Evolutionary conservation across 345 rosid genomes (phyloP).

Genomic region (Eucalyptus brandiana): DNA sequence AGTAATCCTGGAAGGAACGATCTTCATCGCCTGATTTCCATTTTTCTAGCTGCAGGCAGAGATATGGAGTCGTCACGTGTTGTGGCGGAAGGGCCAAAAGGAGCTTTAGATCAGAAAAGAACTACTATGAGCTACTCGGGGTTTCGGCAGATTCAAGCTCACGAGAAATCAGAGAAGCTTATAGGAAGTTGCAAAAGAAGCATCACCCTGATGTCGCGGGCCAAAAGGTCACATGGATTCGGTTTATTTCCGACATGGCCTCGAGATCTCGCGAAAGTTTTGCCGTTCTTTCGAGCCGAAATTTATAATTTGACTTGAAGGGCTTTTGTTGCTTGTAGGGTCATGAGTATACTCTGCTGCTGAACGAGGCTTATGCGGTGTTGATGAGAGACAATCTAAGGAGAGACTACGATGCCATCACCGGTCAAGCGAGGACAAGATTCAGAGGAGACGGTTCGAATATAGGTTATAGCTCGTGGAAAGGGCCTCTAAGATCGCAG

Average conservation of each 20-base stretch:
- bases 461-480: conserved; percentile 40
- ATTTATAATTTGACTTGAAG: not conserved
- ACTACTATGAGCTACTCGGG: conserved; percentile 47
- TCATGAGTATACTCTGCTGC: conserved; percentile 27
- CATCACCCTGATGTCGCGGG: conserved; percentile 61
- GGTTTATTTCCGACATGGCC: not conserved
- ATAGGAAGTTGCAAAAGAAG: conserved; percentile 55
- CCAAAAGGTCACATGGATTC: conserved; percentile 16
- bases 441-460: not conserved
- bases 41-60: not conserved
- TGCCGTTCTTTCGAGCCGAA: not conserved
- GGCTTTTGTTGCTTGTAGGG: conserved; percentile 4
- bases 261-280: not conserved
- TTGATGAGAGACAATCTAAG: conserved; percentile 26
- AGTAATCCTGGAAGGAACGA: not conserved
- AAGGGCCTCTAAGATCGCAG: conserved; percentile 38
- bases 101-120: conserved; percentile 7
- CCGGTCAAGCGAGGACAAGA: conserved; percentile 10
- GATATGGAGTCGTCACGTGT: conserved; percentile 10
- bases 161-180: conserved; percentile 38
- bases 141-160: conserved; percentile 26
- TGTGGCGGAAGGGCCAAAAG: not conserved
- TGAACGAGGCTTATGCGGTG: conserved; percentile 44
- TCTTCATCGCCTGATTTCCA: not conserved
- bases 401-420: conserved; percentile 25